phyloP scores from a whole-genome alignment of 805 yeast species.

The Lipomyces orientalis region DNA sequence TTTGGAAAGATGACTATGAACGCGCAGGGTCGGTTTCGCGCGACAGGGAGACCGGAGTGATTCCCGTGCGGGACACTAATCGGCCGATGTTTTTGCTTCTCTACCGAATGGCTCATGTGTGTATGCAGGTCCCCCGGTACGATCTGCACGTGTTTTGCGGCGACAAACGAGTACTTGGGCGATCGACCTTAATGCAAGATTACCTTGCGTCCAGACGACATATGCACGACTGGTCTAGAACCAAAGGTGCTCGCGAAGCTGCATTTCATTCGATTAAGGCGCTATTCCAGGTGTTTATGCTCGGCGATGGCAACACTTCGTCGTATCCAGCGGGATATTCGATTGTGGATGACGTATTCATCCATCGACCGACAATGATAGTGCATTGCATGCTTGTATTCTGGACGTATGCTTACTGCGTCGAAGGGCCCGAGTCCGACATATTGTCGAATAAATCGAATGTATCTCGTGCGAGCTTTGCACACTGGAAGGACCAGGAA shows the following conservation, averaged over 20 bases:
- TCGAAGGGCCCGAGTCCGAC: constrained; percentile 44
- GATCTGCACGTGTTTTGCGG: constrained; percentile 82
- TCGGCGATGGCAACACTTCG: constrained; percentile 19
- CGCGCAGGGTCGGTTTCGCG: neutral
- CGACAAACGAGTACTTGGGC: constrained; percentile 79
- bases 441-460: constrained; percentile 18
- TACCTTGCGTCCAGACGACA: constrained; percentile 56
- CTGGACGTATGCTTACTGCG: constrained; percentile 46
- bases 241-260: constrained; percentile 54
- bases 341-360: constrained; percentile 39
- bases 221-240: constrained; percentile 58
- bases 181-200: constrained; percentile 58
- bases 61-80: neutral
- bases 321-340: constrained; percentile 34
- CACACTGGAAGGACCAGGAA: constrained; percentile 24
- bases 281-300: constrained; percentile 21
- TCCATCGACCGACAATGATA: constrained; percentile 42
- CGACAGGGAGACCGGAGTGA: neutral
- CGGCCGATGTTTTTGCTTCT: constrained; percentile 17
- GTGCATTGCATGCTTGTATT: constrained; percentile 42
- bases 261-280: constrained; percentile 57
- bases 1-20: constrained; percentile 55
- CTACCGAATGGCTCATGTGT: constrained; percentile 23
- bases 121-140: constrained; percentile 69
- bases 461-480: neutral